These are phyloP conservation scores for Aspergillus neotritici DNA, from an alignment of 2,329 filamentous ascomycete species.

Conservation along the genomic window DNA sequence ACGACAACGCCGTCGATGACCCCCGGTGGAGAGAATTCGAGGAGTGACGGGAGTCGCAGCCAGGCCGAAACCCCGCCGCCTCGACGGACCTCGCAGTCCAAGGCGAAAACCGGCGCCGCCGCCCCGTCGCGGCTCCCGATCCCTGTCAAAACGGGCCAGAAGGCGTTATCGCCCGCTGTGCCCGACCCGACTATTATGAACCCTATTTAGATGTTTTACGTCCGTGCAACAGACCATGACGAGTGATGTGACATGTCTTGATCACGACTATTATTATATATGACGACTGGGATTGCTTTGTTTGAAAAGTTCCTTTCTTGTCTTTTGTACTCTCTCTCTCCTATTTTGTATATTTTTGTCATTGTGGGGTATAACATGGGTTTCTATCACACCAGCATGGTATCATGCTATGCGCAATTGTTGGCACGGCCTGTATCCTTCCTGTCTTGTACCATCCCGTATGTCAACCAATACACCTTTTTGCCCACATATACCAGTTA, in stretches of 20 bases:
- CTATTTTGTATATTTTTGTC: no score
- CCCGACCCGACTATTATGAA: slow-evolving; percentile 31
- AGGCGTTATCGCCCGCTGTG: slow-evolving; percentile 18
- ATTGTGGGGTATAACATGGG: no score
- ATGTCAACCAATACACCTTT: no score
- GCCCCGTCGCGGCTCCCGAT: slow-evolving; percentile 2
- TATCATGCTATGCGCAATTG: no score
- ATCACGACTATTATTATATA: not conserved
- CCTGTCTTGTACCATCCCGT: no score
- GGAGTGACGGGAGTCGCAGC: slow-evolving; percentile 28
- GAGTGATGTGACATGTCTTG: not conserved
- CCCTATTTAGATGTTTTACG: slow-evolving; percentile 22
- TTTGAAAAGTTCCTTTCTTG: no score
- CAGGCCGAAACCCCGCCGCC: slow-evolving; percentile 13
- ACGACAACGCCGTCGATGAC: slow-evolving; percentile 16
- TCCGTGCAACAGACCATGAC: not conserved
- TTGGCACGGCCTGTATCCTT: no score
- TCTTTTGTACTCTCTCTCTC: no score
- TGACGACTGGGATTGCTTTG: no score
- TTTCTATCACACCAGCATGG: no score
- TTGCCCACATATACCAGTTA: no score
- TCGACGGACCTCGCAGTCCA: slow-evolving; percentile 4
- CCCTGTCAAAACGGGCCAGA: slow-evolving; percentile 2
- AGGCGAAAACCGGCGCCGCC: slow-evolving; percentile 4
- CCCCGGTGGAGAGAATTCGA: slow-evolving; percentile 24